Conservation (phyloP, 441 rosid species). For the Adansonia madagascariensis region DNA sequence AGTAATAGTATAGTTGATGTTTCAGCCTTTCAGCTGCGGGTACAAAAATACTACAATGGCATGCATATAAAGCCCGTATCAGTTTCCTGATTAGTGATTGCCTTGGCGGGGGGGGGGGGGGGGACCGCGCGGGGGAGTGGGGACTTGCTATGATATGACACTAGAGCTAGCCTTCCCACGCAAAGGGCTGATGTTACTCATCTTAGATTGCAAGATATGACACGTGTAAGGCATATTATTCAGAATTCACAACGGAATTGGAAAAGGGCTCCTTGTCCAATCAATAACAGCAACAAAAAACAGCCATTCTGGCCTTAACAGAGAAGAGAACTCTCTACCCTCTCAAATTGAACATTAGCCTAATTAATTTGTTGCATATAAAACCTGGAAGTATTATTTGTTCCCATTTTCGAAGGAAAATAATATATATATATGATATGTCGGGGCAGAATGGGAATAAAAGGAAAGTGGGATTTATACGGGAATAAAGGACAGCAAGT, state of each 20-base stretch:
- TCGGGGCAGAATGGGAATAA: constrained; percentile 28
- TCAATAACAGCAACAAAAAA: background rate
- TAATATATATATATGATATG: background rate
- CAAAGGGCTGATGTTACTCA: constrained; percentile 19
- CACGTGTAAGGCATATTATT: constrained; percentile 9
- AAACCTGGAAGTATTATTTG: too few species aligned
- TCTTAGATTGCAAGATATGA: constrained; percentile 14
- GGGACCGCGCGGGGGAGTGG: background rate
- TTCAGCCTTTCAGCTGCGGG: background rate
- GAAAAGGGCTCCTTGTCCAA: constrained; percentile 21
- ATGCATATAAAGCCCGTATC: background rate
- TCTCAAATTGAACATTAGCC: constrained; percentile 1
- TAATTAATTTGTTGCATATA: background rate
- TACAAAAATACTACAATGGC: background rate
- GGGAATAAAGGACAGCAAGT: constrained; percentile 4
- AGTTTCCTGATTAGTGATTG: background rate
- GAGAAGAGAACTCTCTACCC: background rate
- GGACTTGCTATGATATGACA: background rate
- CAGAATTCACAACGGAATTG: background rate
- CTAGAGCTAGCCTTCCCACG: background rate
- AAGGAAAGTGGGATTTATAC: background rate
- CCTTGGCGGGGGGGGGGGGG: background rate
- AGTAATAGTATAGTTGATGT: background rate
- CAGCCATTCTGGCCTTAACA: background rate
- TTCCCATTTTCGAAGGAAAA: background rate